Percentiles rank a stretch among this genome's conserved stretches.
Conservation (phyloP, 768 basidiomycete genomes). For the Boletellus sp. region DNA sequence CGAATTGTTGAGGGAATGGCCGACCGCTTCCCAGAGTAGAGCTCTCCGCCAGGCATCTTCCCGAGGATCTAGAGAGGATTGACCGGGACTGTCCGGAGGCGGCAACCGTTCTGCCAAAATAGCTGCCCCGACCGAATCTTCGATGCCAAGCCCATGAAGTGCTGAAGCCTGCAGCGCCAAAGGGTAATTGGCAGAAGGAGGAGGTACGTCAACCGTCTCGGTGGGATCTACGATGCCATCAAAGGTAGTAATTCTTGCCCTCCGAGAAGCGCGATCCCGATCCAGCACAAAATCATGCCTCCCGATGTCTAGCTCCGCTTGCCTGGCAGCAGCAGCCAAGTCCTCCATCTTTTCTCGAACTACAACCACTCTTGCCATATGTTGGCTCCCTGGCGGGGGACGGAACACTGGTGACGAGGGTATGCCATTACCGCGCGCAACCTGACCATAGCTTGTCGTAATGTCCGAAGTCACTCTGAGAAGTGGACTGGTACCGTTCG, state of each 20-base stretch:
- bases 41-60: constrained; percentile 76
- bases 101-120: constrained; percentile 72
- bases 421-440: constrained; percentile 36
- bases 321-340: constrained; percentile 63
- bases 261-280: constrained; percentile 40
- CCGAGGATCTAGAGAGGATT: constrained; percentile 48
- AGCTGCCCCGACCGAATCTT: constrained; percentile 72
- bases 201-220: constrained; percentile 77
- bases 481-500: constrained; percentile 42
- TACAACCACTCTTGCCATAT: constrained; percentile 68
- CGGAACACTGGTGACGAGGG: constrained; percentile 37
- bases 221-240: constrained; percentile 78
- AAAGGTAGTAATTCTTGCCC: constrained; percentile 34
- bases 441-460: constrained; percentile 45
- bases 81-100: constrained; percentile 58
- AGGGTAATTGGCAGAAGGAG: constrained; percentile 61
- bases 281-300: constrained; percentile 47
- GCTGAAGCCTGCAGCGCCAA: constrained; percentile 76
- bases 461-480: constrained; percentile 67
- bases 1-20: constrained; percentile 64
- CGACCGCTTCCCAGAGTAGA: constrained; percentile 72
- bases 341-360: constrained; percentile 80
- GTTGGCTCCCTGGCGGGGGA: constrained; percentile 30
- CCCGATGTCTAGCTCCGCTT: constrained; percentile 72
- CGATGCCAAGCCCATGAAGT: constrained; percentile 65